Evolutionary conservation across 345 rosid species (phyloP), one percentile per base, ranked within the genome.

Genomic region (Aquilaria sinensis): DNA sequence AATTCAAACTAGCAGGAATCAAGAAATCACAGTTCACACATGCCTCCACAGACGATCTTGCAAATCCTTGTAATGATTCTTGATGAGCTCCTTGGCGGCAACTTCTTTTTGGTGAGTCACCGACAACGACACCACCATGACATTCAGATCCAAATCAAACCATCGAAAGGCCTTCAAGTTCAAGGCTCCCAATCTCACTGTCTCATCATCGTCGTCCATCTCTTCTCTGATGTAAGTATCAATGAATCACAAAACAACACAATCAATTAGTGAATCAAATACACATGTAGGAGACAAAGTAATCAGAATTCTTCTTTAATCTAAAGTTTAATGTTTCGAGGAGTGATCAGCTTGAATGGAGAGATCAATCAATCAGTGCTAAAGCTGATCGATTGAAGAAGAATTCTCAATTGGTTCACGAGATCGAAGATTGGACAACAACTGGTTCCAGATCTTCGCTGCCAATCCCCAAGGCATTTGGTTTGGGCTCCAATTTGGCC

Each of bases 91-190:
- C 61, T 93, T 93, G 31, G 97, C 97, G 16, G 98, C 98, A 15
- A 94, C 98, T 1, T 97, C 90, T 60, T 93, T 93, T 82, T 93
- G 97, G 63, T 87, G 78, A 4, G 98, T 93, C 6, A 93, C 94
- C 60, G 98, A 97, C 3, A 97, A 93, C 2, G 98, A 93, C 60
- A 82, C 97, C 23, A 23, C 23, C 43, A 90, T 85, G 33, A 74
- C 85, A 61, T 90, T 96, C 1, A 77, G 73, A 49, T 81, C 89
- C 50, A 77, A 47, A 67, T 88, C 93, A 12, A 82, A 56, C 46
- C 76, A 80, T 48, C 90, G 86, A 71, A 75, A 88, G 9, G 88
- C 78, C 65, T 67, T 85, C 74, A 87, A 37, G 77, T 79, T 76
- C 33, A 84, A 43, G 31, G 86, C 86, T 10, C 91, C 84, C 33